These are phyloP conservation scores for Candida loeiensis DNA, from an alignment of 805 yeast species.

Conservation along the genomic window DNA sequence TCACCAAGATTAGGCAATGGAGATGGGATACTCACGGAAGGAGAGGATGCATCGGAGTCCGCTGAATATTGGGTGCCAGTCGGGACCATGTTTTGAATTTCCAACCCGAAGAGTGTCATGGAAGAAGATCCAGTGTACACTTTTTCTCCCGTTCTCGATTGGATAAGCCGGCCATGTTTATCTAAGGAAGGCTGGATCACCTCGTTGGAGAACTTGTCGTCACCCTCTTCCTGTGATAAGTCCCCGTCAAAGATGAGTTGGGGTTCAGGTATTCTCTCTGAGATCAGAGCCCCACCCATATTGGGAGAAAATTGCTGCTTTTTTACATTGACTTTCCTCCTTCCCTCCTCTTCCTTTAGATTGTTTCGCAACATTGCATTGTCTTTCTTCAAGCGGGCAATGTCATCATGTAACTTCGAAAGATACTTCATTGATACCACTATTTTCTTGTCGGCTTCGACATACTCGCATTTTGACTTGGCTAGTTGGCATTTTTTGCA, in stretches of 20 bases:
- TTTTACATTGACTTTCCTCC: not conserved
- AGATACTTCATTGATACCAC: constrained; percentile 71
- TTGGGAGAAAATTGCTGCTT: not conserved
- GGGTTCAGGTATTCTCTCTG: not conserved
- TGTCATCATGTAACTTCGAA: constrained; percentile 63
- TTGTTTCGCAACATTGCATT: constrained; percentile 53
- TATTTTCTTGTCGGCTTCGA: constrained; percentile 67
- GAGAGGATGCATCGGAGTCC: constrained; percentile 12
- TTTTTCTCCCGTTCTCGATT: constrained; percentile 71
- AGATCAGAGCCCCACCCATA: not conserved
- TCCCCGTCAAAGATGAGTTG: not conserved
- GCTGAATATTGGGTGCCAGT: constrained; percentile 17
- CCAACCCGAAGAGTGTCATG: constrained; percentile 77
- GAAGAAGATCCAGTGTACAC: constrained; percentile 79
- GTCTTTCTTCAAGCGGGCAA: constrained; percentile 61
- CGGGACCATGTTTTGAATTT: constrained; percentile 64
- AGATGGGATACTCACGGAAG: constrained; percentile 6
- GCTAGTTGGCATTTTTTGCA: constrained; percentile 60
- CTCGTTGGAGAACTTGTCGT: constrained; percentile 26
- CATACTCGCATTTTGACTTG: constrained; percentile 61
- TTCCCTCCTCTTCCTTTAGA: constrained; percentile 28
- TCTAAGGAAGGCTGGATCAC: constrained; percentile 70
- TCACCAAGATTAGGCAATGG: constrained; percentile 4
- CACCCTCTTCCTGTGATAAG: not conserved
- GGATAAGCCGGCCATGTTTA: constrained; percentile 66